A percentile compares a stretch with the other conserved stretches of the same genome.
phyloP scores from a whole-genome alignment of 495 filamentous ascomycete genomes.

The Penicillium atrosanguineum region DNA sequence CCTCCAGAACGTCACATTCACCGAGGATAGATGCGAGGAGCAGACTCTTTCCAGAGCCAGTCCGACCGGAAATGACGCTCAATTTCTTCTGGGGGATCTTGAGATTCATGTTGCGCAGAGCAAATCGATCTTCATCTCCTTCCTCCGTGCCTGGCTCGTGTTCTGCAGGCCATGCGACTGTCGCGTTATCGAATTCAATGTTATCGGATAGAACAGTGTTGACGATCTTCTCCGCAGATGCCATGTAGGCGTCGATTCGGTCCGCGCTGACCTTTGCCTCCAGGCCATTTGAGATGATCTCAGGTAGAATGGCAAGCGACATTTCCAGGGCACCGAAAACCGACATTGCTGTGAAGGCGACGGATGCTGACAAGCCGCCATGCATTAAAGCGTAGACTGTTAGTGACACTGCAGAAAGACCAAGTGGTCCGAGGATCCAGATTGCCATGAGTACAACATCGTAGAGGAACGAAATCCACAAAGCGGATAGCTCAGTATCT shows the following conservation, averaged over 20 bases:
- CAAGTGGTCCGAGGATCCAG: slow-evolving; percentile 73
- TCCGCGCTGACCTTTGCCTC: slow-evolving; percentile 74
- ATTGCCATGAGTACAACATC: slow-evolving; percentile 55
- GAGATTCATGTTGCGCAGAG: slow-evolving; percentile 60
- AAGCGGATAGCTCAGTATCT: slow-evolving; percentile 60
- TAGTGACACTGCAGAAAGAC: slow-evolving; percentile 70
- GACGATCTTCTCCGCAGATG: slow-evolving; percentile 60
- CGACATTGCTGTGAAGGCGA: slow-evolving; percentile 78
- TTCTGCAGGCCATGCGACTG: slow-evolving; percentile 70
- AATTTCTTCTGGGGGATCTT: slow-evolving; percentile 65
- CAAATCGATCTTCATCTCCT: slow-evolving; percentile 42
- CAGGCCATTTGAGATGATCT: slow-evolving; percentile 63
- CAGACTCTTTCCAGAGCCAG: slow-evolving; percentile 63
- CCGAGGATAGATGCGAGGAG: slow-evolving; percentile 61
- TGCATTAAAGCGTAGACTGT: slow-evolving; percentile 63
- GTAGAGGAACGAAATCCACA: slow-evolving; percentile 64
- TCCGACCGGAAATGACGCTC: slow-evolving; percentile 60
- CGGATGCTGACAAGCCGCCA: slow-evolving; percentile 63
- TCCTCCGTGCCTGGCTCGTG: slow-evolving; percentile 44
- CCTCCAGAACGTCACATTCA: slow-evolving; percentile 52
- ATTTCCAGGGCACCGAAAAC: slow-evolving; percentile 72
- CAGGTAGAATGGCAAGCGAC: slow-evolving; percentile 67
- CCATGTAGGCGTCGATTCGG: slow-evolving; percentile 71
- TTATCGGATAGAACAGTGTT: slow-evolving; percentile 52
- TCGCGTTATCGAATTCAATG: slow-evolving; percentile 66